A percentile compares a stretch with the other conserved stretches of the same genome.
These are phyloP conservation scores for Gonapodya prolifera DNA, from an alignment of 192 early-diverging fungal genomes.

Conservation along the genomic window DNA sequence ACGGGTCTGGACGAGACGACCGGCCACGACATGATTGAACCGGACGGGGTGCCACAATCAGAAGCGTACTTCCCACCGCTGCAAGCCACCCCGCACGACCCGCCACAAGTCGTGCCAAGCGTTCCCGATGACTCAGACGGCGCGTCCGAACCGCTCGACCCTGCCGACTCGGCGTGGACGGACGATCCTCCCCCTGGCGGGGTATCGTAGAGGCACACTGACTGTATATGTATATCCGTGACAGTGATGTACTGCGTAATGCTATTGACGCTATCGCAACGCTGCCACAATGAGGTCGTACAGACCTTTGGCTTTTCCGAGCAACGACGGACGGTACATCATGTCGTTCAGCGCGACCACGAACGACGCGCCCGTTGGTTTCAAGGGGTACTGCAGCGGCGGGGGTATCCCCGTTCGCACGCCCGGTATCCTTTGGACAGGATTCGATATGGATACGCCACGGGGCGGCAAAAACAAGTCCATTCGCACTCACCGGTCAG, in stretches of 20 bases:
- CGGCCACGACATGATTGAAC: too few relatives aligned
- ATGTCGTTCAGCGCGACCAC: not conserved
- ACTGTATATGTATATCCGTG: not conserved
- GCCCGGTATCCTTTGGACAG: constrained; percentile 38
- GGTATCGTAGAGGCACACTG: too few relatives aligned
- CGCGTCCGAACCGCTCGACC: not conserved
- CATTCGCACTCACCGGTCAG: constrained; percentile 21
- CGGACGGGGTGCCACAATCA: too few relatives aligned
- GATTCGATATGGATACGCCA: too few relatives aligned
- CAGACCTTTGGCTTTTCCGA: not conserved
- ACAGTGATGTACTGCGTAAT: not conserved
- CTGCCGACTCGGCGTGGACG: not conserved
- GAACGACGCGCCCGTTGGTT: constrained; percentile 3
- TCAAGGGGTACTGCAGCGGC: constrained; percentile 61
- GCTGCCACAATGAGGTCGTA: not conserved
- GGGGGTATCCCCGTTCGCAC: constrained; percentile 65
- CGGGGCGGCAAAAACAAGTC: not conserved
- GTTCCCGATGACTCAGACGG: too few relatives aligned
- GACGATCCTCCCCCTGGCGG: not conserved
- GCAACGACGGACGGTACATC: not conserved
- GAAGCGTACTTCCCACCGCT: too few relatives aligned
- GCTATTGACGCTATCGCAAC: not conserved
- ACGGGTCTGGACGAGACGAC: too few relatives aligned
- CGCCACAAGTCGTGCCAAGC: too few relatives aligned
- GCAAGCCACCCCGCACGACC: too few relatives aligned